Conservation (phyloP, 2,329 filamentous ascomycete species). For the Claviceps fusiformis region DNA sequence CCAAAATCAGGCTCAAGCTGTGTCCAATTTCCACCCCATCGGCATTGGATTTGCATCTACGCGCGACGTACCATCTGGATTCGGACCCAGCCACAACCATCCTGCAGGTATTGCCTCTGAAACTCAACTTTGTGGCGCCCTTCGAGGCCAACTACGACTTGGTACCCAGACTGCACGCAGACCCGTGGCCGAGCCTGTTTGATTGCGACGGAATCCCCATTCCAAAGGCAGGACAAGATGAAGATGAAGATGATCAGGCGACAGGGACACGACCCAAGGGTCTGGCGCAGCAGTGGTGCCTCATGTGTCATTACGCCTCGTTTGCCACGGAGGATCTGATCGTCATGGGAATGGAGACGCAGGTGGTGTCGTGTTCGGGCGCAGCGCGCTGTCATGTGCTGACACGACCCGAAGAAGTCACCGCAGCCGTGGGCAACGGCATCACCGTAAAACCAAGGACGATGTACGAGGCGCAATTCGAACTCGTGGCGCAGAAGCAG, state of each 20-base stretch:
- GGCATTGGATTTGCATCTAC: constrained; percentile 56
- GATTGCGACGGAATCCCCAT: constrained; percentile 38
- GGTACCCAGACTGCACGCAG: constrained; percentile 60
- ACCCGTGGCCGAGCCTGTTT: constrained; percentile 83
- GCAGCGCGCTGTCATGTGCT: constrained; percentile 44
- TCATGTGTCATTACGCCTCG: constrained; percentile 61
- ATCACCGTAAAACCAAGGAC: constrained; percentile 48
- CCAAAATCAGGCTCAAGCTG: constrained; percentile 32
- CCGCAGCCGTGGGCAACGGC: constrained; percentile 16
- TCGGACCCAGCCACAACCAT: constrained; percentile 73
- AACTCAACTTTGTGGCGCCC: constrained; percentile 62
- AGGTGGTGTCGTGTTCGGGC: constrained; percentile 45
- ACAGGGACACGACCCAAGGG: constrained; percentile 32
- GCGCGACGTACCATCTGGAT: constrained; percentile 62
- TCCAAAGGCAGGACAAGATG: constrained; percentile 17
- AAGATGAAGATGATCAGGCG: neutral
- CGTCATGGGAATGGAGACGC: constrained; percentile 48
- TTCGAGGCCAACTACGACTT: constrained; percentile 92
- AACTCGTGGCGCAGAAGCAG: constrained; percentile 59
- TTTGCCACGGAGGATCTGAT: constrained; percentile 61
- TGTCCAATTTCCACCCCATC: constrained; percentile 36
- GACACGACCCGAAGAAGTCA: constrained; percentile 20
- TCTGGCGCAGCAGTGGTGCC: constrained; percentile 66
- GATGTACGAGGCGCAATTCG: constrained; percentile 59
- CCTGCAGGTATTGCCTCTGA: constrained; percentile 55